phyloP scores from a whole-genome alignment of 2,329 filamentous ascomycete genomes.

The Chrysosporium keratinophilum region DNA sequence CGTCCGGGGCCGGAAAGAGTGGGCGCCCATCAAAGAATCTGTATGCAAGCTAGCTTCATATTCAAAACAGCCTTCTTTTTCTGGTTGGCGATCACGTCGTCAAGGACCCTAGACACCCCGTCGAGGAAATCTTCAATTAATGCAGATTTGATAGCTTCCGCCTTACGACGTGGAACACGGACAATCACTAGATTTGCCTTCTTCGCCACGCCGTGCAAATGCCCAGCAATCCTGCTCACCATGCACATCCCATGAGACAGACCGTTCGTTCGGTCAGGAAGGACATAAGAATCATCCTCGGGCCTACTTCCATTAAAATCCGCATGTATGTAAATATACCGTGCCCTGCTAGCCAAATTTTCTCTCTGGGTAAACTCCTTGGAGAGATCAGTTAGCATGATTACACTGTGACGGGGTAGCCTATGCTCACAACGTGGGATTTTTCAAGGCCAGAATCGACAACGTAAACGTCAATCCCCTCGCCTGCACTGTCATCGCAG shows the following conservation, averaged over 20 bases:
- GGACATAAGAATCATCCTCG: neutral
- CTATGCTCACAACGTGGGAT: too few relatives aligned
- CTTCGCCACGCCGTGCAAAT: neutral
- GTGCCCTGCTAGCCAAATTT: neutral
- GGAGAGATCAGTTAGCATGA: too few relatives aligned
- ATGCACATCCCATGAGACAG: neutral
- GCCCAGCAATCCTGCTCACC: neutral
- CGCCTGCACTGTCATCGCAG: neutral
- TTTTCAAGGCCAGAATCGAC: too few relatives aligned
- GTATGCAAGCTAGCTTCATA: neutral
- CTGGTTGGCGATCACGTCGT: neutral
- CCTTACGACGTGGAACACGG: neutral
- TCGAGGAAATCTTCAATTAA: neutral
- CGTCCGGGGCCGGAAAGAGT: neutral
- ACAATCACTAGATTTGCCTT: neutral
- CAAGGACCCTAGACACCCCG: neutral
- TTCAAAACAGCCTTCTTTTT: neutral
- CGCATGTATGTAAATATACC: neutral
- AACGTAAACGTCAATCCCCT: too few relatives aligned
- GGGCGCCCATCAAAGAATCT: neutral
- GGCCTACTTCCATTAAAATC: neutral
- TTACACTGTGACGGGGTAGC: too few relatives aligned
- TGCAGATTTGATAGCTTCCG: neutral
- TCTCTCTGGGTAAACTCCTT: neutral
- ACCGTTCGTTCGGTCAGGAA: neutral